Evolutionary conservation across 2,329 filamentous ascomycete species (phyloP).

Genomic region (Fusarium hainanense): DNA sequence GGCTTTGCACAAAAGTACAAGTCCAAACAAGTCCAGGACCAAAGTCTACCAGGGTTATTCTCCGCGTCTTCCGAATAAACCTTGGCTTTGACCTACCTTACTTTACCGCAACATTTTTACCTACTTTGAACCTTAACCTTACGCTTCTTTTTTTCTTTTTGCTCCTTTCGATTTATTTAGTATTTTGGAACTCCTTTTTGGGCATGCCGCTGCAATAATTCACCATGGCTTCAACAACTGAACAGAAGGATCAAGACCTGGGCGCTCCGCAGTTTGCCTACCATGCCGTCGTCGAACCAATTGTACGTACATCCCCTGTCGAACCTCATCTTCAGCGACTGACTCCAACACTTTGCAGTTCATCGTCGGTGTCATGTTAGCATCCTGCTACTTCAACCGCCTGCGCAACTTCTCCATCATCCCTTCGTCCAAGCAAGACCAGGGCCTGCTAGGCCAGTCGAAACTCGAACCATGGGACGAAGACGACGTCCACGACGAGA

Average conservation of each 20-base stretch:
- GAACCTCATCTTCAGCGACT: background rate
- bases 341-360: conserved; percentile 17
- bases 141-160: background rate
- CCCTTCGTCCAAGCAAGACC: conserved; percentile 33
- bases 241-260: conserved; percentile 34
- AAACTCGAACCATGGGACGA: conserved; percentile 42
- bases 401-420: conserved; percentile 42
- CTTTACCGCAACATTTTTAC: background rate
- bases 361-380: conserved; percentile 47
- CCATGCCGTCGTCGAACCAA: conserved; percentile 44
- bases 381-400: conserved; percentile 46
- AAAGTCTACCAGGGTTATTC: conserved; percentile 13
- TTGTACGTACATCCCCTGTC: conserved; percentile 36
- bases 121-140: background rate
- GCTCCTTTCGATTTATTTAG: background rate
- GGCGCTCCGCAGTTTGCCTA: conserved; percentile 46
- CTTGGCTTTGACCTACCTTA: conserved; percentile 5
- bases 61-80: conserved; percentile 22
- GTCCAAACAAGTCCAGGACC: background rate
- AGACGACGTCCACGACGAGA: conserved; percentile 38
- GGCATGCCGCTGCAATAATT: conserved; percentile 2
- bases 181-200: background rate
- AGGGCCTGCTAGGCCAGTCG: conserved; percentile 40
- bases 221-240: conserved; percentile 22
- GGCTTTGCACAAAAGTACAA: background rate